phyloP scores from a whole-genome alignment of 208 protist species.

The Trypanosoma brucei region DNA sequence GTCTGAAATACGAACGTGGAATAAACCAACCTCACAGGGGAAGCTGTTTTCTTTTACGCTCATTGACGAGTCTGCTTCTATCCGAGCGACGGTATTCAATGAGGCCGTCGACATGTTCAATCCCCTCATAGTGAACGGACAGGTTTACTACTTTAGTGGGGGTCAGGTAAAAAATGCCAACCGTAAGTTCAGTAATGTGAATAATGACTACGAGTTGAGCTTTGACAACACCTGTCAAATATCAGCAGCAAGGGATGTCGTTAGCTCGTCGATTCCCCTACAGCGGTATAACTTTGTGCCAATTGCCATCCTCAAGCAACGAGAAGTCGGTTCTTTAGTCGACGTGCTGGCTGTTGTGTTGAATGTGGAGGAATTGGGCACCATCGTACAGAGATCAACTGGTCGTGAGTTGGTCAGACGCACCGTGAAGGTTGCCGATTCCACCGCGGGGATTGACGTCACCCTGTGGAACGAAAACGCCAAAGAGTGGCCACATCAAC shows the following conservation, averaged over 20 bases:
- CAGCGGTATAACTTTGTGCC: conserved; percentile 89
- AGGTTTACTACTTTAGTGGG: conserved; percentile 91
- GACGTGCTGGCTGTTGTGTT: conserved; percentile 83
- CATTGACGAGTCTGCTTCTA: conserved; percentile 84
- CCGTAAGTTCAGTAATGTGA: conserved; percentile 87
- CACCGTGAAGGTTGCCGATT: conserved; percentile 76
- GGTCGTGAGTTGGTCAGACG: conserved; percentile 80
- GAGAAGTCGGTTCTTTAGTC: conserved; percentile 79
- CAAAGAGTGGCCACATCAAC: conserved; percentile 45
- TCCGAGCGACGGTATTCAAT: conserved; percentile 91
- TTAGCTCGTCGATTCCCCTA: conserved; percentile 47
- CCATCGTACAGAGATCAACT: conserved; percentile 79
- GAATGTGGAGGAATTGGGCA: conserved; percentile 53
- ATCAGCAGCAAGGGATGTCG: conserved; percentile 43
- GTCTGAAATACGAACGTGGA: conserved; percentile 88
- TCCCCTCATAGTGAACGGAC: conserved; percentile 77
- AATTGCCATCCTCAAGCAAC: conserved; percentile 82
- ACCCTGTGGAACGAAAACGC: conserved; percentile 90
- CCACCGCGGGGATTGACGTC: conserved; percentile 74
- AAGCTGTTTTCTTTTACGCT: conserved; percentile 91
- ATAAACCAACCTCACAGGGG: conserved; percentile 88
- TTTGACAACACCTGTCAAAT: conserved; percentile 84
- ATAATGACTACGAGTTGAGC: conserved; percentile 92
- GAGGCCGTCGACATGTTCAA: conserved; percentile 88
- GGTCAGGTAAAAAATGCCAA: conserved; percentile 91